Percentiles rank a stretch among this genome's conserved stretches.
Conservation (phyloP, 2,329 filamentous ascomycete genomes). For the Niveomyces coronatus region DNA sequence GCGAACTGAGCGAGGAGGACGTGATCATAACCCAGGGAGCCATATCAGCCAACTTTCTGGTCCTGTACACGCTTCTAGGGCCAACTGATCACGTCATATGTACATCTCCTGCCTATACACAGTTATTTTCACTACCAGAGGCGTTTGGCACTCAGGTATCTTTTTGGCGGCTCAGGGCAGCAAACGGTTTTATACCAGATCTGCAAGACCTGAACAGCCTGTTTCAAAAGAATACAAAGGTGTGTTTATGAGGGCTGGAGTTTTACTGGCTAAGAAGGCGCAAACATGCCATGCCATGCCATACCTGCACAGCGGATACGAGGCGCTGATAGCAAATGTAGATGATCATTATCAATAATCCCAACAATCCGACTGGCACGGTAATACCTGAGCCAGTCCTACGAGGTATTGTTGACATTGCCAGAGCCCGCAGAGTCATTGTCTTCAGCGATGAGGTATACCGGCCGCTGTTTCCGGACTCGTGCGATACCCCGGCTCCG, state of each 20-base stretch:
- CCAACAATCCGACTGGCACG: constrained; percentile 73
- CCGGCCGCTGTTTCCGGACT: constrained; percentile 64
- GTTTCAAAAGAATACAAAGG: constrained; percentile 59
- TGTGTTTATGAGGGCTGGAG: constrained; percentile 37
- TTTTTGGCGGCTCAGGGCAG: constrained; percentile 59
- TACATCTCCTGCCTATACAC: constrained; percentile 80
- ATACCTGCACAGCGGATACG: constrained; percentile 16
- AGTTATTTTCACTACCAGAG: constrained; percentile 65
- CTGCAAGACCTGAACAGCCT: constrained; percentile 54
- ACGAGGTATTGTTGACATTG: constrained; percentile 51
- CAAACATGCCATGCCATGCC: no score
- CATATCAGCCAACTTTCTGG: constrained; percentile 76
- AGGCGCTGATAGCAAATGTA: constrained; percentile 1
- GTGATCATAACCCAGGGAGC: constrained; percentile 71
- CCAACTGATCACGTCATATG: constrained; percentile 76
- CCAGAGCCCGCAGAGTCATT: constrained; percentile 50
- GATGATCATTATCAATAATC: constrained; percentile 55
- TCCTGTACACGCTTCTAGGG: constrained; percentile 61
- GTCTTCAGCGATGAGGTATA: constrained; percentile 77
- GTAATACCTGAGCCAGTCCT: constrained; percentile 54
- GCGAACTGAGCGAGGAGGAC: constrained; percentile 41
- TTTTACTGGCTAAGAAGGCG: no score
- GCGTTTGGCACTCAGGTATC: constrained; percentile 68
- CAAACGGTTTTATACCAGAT: constrained; percentile 57
- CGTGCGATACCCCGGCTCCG: constrained; percentile 48